A percentile compares a stretch with the other conserved stretches of the same genome.
Conservation (phyloP, 768 basidiomycete genomes). For the Rhodocollybia butyracea region DNA sequence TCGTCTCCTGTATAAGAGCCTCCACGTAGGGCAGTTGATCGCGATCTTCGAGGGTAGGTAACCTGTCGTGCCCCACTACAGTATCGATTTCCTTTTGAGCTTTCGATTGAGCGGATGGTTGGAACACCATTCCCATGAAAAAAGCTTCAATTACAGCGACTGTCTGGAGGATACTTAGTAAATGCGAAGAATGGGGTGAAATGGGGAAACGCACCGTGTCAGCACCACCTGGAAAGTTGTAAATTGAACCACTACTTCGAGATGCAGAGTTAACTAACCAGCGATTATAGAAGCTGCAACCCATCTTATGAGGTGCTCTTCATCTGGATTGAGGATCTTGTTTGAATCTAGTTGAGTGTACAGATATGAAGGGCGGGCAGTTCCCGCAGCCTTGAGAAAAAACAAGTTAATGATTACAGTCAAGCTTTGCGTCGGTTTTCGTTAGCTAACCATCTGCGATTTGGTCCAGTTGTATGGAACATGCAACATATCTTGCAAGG, state of each 20-base stretch:
- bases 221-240: conserved; percentile 11
- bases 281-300: too few relatives aligned
- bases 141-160: conserved; percentile 25
- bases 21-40: conserved; percentile 6
- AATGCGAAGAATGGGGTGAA: too few relatives aligned
- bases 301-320: too few relatives aligned
- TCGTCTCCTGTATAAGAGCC: conserved; percentile 10
- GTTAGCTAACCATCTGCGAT: conserved; percentile 21
- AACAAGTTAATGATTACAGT: not conserved
- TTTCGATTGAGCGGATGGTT: conserved; percentile 26
- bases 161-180: too few relatives aligned
- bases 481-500: conserved; percentile 29
- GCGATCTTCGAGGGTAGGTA: conserved; percentile 30
- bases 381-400: not conserved
- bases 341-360: not conserved
- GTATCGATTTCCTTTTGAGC: conserved; percentile 33
- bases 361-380: not conserved
- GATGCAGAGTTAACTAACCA: not conserved
- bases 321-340: too few relatives aligned
- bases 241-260: not conserved
- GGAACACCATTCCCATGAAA: conserved; percentile 26
- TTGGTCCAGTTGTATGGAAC: conserved; percentile 32
- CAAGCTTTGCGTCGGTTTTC: conserved; percentile 6
- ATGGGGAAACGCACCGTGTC: too few relatives aligned
- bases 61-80: conserved; percentile 24